Base-by-base conservation (phyloP, 805 yeast genomes). In the Wickerhamomyces rabaulensis region DNA sequence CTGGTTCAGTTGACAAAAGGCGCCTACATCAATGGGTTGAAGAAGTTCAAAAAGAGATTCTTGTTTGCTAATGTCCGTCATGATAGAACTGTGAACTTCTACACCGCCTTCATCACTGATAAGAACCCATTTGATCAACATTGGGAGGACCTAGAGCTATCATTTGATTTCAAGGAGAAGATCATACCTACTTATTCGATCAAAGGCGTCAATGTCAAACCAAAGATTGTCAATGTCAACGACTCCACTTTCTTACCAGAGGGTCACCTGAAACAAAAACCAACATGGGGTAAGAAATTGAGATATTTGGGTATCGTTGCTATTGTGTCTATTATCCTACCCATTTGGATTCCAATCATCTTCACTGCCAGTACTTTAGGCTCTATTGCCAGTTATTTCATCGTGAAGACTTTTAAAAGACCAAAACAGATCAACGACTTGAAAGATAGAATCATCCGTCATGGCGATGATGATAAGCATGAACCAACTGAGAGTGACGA, bases 81-180 rank as follows among this genome's bases (percentile, higher is more conserved):
- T 59, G 98, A 91, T 64, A 73, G 97, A 49, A 79, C 95, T 0
- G 98, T 91, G 8, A 84, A 92, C 15, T 92, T 89, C 63, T 87
- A 80, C 66, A 88, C 97, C 0, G 74, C 95, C 0, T 90, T 73
- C 63, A 84, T 92, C 48, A 74, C 92, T 4, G 74, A 81, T 26
- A 76, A 74, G 49, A 80, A 87, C 46, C 96, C 96, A 2, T 90
- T 89, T 61, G 81, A 80, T 31, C 66, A 69, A n/a, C 67, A 66
- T 41, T 75, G 78, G 74, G 74, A 74, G 41, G 58, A 60, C 3
- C 25, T 60, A 33, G 52, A 55, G 17, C 61, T 76, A 43, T 73
- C 71, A 38, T 68, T 80, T 46, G 68, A 70, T 36, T 19, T 36
- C 13, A 36, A 36, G 10, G 23, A 29, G 81, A 22, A 21, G 13